A percentile compares a stretch with the other conserved stretches of the same genome.
phyloP scores from a whole-genome alignment of 768 basidiomycete species.

The Tephrocybe sp. region DNA sequence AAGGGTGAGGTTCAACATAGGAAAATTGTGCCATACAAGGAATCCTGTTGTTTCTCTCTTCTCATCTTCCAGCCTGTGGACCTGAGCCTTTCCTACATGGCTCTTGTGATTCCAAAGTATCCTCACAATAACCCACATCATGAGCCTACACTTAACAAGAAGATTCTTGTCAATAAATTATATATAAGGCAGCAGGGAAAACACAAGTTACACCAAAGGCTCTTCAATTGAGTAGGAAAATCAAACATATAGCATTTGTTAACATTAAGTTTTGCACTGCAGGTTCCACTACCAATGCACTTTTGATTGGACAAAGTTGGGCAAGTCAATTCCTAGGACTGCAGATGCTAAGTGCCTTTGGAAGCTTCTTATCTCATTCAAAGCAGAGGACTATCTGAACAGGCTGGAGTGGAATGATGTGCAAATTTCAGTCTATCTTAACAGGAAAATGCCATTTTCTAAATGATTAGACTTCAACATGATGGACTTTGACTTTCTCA shows the following conservation, averaged over 20 bases:
- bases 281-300: neutral
- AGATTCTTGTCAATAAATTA: neutral
- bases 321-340: neutral
- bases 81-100: neutral
- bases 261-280: neutral
- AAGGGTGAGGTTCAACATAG: neutral
- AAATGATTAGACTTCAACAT: no score
- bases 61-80: neutral
- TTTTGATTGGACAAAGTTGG: constrained; percentile 1
- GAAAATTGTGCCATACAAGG: neutral
- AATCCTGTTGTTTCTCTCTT: neutral
- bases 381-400: neutral
- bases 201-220: neutral
- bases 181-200: neutral
- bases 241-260: neutral
- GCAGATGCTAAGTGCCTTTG: neutral
- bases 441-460: no score
- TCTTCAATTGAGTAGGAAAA: neutral
- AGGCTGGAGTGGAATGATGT: neutral
- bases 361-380: neutral
- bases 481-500: no score
- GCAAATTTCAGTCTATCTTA: no score
- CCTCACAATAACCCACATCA: constrained; percentile 2
- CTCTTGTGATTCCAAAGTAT: neutral
- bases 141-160: neutral